Conservation (phyloP, 2,329 filamentous ascomycete species). For the Coniochaeta sp. region DNA sequence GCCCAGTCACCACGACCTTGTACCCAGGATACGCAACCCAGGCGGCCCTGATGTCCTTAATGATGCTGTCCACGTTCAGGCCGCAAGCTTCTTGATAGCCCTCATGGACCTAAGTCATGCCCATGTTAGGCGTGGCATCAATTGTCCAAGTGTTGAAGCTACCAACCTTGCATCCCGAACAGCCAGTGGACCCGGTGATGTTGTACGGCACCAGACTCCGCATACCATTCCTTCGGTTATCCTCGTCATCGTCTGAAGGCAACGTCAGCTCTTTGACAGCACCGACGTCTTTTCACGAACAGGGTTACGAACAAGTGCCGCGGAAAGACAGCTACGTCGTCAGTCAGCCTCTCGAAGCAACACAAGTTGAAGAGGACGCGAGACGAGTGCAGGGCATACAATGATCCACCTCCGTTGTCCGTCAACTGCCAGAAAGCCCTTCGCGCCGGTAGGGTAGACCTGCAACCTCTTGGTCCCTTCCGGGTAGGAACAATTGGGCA, state of each 20-base stretch:
- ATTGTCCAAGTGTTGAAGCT: no score
- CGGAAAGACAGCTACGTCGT: background rate
- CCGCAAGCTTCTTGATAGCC: background rate
- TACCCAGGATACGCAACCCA: background rate
- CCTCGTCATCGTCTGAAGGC: background rate
- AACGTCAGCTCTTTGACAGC: background rate
- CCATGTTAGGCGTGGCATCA: background rate
- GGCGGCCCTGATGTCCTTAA: background rate
- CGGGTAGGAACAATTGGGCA: background rate
- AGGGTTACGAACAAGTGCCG: background rate
- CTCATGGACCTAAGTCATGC: background rate
- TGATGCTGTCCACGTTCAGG: background rate
- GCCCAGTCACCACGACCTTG: background rate
- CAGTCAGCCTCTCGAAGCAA: background rate
- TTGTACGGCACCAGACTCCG: background rate
- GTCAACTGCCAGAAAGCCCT: background rate
- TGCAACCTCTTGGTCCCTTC: background rate
- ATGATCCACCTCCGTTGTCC: background rate
- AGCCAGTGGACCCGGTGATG: background rate
- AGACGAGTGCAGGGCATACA: no score
- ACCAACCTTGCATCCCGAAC: background rate
- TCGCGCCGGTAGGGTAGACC: background rate
- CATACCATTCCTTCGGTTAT: background rate
- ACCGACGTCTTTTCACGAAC: no score
- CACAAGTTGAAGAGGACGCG: no score